A percentile compares a stretch with the other conserved stretches of the same genome.
Conservation (phyloP, 345 rosid genomes). For the Cochlearia excelsa region DNA sequence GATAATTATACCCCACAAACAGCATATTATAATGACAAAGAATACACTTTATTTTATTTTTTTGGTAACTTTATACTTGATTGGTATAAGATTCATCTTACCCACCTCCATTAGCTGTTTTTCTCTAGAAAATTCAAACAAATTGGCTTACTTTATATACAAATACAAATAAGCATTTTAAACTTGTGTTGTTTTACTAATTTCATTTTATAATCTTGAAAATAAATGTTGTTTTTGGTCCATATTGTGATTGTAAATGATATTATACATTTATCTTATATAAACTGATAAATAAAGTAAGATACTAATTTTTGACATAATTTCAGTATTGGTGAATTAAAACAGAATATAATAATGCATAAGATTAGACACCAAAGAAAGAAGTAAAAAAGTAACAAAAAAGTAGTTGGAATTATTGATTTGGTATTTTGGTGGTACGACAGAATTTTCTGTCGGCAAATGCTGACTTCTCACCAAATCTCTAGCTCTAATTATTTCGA, state of each 20-base stretch:
- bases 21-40: constrained; percentile 33
- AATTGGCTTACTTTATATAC: neutral
- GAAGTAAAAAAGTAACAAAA: constrained; percentile 18
- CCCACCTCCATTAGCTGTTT: constrained; percentile 38
- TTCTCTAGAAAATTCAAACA: constrained; percentile 18
- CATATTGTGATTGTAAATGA: too few relatives aligned
- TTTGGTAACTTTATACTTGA: constrained; percentile 33
- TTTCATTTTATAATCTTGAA: too few relatives aligned
- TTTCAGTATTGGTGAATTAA: neutral
- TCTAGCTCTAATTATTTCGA: constrained; percentile 29
- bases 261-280: too few relatives aligned
- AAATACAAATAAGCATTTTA: neutral
- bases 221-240: too few relatives aligned
- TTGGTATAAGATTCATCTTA: constrained; percentile 41
- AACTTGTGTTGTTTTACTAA: too few relatives aligned
- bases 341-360: neutral
- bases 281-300: too few relatives aligned
- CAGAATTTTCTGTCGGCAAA: constrained; percentile 40
- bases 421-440: constrained; percentile 39
- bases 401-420: constrained; percentile 39
- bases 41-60: constrained; percentile 34
- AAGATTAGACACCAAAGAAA: constrained; percentile 14
- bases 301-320: constrained; percentile 11
- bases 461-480: constrained; percentile 41
- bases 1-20: constrained; percentile 38